These are phyloP conservation scores for Alternaria tenuissima DNA, from an alignment of 2,329 filamentous ascomycete species.

Conservation along the genomic window DNA sequence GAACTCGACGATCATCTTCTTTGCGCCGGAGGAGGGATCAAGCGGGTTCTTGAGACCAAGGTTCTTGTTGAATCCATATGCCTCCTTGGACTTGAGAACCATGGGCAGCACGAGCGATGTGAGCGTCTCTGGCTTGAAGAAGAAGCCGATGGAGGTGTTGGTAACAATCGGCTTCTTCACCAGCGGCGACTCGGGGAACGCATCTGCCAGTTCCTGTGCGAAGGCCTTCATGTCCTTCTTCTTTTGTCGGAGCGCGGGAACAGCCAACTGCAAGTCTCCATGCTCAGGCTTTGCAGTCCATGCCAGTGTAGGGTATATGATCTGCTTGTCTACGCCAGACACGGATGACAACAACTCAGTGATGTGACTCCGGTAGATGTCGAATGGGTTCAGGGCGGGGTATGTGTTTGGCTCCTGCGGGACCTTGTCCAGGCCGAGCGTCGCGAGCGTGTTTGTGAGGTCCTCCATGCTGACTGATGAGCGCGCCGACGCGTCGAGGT, in stretches of 20 bases:
- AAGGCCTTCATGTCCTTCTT: constrained; percentile 67
- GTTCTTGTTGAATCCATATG: constrained; percentile 70
- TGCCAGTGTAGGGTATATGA: constrained; percentile 78
- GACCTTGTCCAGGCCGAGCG: constrained; percentile 50
- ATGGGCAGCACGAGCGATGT: constrained; percentile 72
- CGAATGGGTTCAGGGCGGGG: constrained; percentile 76
- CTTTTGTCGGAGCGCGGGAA: constrained; percentile 81
- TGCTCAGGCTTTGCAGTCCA: constrained; percentile 84
- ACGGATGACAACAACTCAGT: constrained; percentile 72
- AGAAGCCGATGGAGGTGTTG: constrained; percentile 79
- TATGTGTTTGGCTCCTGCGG: constrained; percentile 56
- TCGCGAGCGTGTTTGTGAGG: constrained; percentile 47
- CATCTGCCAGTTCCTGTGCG: constrained; percentile 62
- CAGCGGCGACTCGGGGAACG: constrained; percentile 77
- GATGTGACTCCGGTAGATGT: constrained; percentile 81
- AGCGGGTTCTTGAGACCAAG: constrained; percentile 68
- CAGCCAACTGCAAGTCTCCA: constrained; percentile 80
- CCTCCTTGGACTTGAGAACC: constrained; percentile 67
- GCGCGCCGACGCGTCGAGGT: constrained; percentile 37
- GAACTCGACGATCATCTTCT: constrained; percentile 80
- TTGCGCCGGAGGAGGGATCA: constrained; percentile 67
- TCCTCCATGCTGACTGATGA: constrained; percentile 45
- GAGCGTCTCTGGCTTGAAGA: constrained; percentile 75
- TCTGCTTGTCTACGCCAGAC: constrained; percentile 72
- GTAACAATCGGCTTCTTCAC: constrained; percentile 73